Conservation (phyloP, 495 filamentous ascomycete species). For the Pyrenula massariospora region DNA sequence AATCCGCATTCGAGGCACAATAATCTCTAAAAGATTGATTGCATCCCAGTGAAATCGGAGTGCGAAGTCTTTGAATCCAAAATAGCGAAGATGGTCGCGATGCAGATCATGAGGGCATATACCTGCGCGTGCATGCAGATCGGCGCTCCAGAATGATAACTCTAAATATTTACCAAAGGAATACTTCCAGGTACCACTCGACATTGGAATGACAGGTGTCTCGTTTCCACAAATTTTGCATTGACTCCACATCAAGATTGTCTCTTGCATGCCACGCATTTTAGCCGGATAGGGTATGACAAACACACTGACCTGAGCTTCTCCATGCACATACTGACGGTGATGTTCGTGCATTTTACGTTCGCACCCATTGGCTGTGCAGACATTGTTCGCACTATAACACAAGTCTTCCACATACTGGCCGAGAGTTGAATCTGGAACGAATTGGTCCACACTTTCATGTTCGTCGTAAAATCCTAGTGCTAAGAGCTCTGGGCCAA, state of each 20-base stretch:
- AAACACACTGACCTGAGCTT: conserved; percentile 83
- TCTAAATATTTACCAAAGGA: conserved; percentile 97
- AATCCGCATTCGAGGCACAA: conserved; percentile 77
- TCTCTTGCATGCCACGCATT: conserved; percentile 58
- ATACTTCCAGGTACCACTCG: conserved; percentile 93
- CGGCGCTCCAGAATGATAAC: conserved; percentile 87
- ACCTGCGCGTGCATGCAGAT: conserved; percentile 64
- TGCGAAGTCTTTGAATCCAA: conserved; percentile 76
- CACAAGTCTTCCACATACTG: conserved; percentile 94
- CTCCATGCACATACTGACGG: conserved; percentile 92
- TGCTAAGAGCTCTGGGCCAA: conserved; percentile 75
- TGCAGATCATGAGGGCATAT: conserved; percentile 92
- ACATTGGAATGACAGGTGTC: conserved; percentile 87
- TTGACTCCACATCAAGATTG: conserved; percentile 94
- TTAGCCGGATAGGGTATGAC: conserved; percentile 65
- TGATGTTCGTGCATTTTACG: conserved; percentile 87
- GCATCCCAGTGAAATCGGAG: conserved; percentile 85
- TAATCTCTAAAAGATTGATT: conserved; percentile 87
- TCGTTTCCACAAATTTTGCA: conserved; percentile 87
- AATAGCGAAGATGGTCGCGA: conserved; percentile 81
- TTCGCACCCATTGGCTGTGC: conserved; percentile 76
- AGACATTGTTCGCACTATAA: conserved; percentile 57
- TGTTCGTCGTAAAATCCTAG: conserved; percentile 90
- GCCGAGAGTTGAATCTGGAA: conserved; percentile 83
- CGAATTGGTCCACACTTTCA: conserved; percentile 53